Evolutionary conservation across 192 early-diverging fungal genomes (phyloP), one percentile per base, ranked within the genome.

Genomic region (Coemansia sp.): DNA sequence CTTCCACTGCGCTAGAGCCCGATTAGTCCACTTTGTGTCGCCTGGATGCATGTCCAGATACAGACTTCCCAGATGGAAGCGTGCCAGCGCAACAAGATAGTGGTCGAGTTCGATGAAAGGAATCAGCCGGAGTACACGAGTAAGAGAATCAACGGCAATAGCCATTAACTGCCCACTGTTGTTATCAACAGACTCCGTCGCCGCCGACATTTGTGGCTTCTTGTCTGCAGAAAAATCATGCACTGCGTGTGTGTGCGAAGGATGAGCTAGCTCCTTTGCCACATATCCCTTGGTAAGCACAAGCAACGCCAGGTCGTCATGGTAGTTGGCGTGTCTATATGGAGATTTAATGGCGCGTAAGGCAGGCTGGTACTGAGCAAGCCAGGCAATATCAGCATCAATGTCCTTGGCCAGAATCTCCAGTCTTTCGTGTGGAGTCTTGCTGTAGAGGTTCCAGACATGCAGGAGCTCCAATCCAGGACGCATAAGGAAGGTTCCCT

Each of bases 231-330:
- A 61, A 45, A 76, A 71, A 49, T 26, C 26, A 3, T 15, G n/a
- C 67, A 68, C 21, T n/a, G 63, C 61, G 69, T 73, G 51, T 56
- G 77, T n/a, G 65, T 55, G 55, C 68, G 78, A 67, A 72, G 85
- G 60, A 77, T 56, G 40, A 67, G 87, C 86, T 51, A 89, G 69
- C 62, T 92, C 89, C 39, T 90, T 88, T 51, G 87, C 69, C 0
- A 89, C 72, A 22, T 88, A 63, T 41, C 88, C 90, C 54, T 89
- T 88, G 8, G 94, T 78, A 69, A 92, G 87, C 47, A 90, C 76
- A 0, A 86, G 83, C 7, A 94, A 62, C 65, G 92, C 94, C 47
- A 92, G 62, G 63, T 96, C 93, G 62, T 96, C 94, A 59, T 93
- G 90, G 52, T 86, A 82, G 41, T 74, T 69, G 22, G 71, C 64